Evolutionary conservation across 2,329 filamentous ascomycete species (phyloP).

Genomic region (Fusarium hainanense): DNA sequence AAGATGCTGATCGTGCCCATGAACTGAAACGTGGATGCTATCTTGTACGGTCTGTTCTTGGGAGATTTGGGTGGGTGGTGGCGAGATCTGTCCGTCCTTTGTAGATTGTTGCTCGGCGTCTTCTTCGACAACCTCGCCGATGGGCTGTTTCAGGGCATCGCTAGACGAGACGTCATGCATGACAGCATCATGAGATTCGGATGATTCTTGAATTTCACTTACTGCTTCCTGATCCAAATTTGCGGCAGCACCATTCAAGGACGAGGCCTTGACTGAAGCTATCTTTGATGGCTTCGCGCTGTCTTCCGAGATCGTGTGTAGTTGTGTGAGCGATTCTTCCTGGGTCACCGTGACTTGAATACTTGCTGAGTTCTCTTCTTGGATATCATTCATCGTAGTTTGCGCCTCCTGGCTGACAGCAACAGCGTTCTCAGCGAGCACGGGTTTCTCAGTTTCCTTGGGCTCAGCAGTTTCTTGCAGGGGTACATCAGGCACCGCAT

Average conservation of each 20-base stretch:
- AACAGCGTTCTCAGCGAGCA: constrained; percentile 22
- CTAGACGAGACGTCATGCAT: constrained; percentile 29
- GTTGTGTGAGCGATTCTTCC: constrained; percentile 11
- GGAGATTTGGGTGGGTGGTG: constrained; percentile 37
- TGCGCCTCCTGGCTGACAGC: constrained; percentile 16
- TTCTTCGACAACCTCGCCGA: constrained; percentile 5
- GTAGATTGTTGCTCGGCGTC: constrained; percentile 16
- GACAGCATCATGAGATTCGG: constrained; percentile 29
- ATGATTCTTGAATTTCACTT: constrained; percentile 6
- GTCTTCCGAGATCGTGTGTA: constrained; percentile 20
- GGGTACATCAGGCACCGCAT: constrained; percentile 13
- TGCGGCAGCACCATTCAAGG: not conserved
- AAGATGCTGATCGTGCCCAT: constrained; percentile 27
- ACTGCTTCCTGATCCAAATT: not conserved
- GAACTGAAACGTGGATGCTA: constrained; percentile 15
- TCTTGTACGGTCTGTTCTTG: constrained; percentile 26
- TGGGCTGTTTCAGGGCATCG: constrained; percentile 2
- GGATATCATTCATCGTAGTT: constrained; percentile 10
- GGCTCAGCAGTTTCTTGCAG: not conserved
- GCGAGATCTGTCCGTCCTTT: constrained; percentile 36
- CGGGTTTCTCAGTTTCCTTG: constrained; percentile 5
- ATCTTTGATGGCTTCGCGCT: constrained; percentile 5
- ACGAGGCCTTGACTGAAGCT: constrained; percentile 3
- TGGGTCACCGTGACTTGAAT: constrained; percentile 8
- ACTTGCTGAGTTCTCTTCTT: constrained; percentile 1